Percentiles rank a stretch among this genome's conserved stretches.
Evolutionary conservation across 108 stramenopile genomes (phyloP).

Genomic region (Pseudonitzschia pungens): DNA sequence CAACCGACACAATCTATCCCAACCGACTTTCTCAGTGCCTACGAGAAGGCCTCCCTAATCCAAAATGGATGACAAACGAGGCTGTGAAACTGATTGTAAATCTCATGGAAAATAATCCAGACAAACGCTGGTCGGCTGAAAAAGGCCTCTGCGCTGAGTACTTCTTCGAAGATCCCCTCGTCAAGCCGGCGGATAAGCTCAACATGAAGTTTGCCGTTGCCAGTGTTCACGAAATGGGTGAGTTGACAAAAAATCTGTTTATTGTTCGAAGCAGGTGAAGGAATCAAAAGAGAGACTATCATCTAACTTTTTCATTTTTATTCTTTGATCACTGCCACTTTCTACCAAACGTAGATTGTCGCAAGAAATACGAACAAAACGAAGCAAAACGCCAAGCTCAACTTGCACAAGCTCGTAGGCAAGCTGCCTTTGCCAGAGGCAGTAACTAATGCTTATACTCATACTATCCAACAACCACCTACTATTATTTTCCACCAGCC

Average conservation of each 20-base stretch:
- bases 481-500: not conserved
- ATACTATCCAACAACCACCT: not conserved
- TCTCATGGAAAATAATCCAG: conserved; percentile 72
- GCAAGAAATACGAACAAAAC: conserved; percentile 75
- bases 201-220: conserved; percentile 80
- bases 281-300: not conserved
- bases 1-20: conserved; percentile 46
- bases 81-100: conserved; percentile 77
- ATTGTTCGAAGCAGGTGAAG: not conserved
- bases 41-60: conserved; percentile 58
- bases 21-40: conserved; percentile 67
- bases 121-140: conserved; percentile 77
- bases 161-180: conserved; percentile 82
- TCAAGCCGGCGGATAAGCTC: conserved; percentile 74
- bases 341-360: conserved; percentile 32
- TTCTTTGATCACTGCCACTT: not conserved
- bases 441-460: not conserved
- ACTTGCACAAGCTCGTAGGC: conserved; percentile 20
- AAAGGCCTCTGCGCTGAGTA: conserved; percentile 81
- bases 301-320: not conserved
- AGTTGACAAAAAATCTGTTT: not conserved
- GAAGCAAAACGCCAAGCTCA: conserved; percentile 45
- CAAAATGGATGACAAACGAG: conserved; percentile 88
- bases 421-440: conserved; percentile 32
- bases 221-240: conserved; percentile 78